phyloP scores from a whole-genome alignment of 108 stramenopile genomes.

The Discostella pseudostelligera region DNA sequence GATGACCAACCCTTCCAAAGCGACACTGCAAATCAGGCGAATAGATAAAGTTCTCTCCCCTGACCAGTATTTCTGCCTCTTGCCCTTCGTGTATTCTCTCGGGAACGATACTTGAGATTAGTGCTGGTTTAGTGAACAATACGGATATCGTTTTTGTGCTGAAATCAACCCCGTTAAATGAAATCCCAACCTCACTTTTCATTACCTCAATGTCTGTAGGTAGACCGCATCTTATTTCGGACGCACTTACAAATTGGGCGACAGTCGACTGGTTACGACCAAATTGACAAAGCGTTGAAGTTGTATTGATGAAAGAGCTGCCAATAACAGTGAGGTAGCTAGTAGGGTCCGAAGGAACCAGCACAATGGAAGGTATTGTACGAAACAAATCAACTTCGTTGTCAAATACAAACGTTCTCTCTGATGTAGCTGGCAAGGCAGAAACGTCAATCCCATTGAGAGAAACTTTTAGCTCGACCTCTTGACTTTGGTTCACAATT shows the following conservation, averaged over 20 bases:
- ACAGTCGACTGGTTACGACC: conserved; percentile 16
- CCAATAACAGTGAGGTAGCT: conserved; percentile 22
- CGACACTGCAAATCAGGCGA: conserved; percentile 35
- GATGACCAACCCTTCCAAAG: conserved; percentile 22
- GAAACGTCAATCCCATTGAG: conserved; percentile 29
- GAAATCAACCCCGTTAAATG: conserved; percentile 38
- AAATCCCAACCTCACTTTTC: conserved; percentile 19
- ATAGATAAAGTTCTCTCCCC: conserved; percentile 39
- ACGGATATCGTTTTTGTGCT: conserved; percentile 17
- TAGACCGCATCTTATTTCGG: conserved; percentile 23
- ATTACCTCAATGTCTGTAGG: conserved; percentile 16
- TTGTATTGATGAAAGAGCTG: conserved; percentile 26
- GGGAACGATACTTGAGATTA: conserved; percentile 25
- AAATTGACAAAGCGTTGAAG: conserved; percentile 17
- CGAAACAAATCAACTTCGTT: conserved; percentile 17
- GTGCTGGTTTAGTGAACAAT: conserved; percentile 18
- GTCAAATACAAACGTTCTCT: conserved; percentile 26
- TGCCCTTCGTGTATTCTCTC: conserved; percentile 32
- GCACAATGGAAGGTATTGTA: conserved; percentile 14
- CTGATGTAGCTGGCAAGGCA: neutral
- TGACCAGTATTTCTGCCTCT: conserved; percentile 24
- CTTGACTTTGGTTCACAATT: conserved; percentile 8
- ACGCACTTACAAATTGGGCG: conserved; percentile 20
- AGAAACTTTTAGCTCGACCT: conserved; percentile 20
- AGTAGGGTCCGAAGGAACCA: neutral